Base-by-base conservation (phyloP, 2,329 filamentous ascomycete genomes). In the Aspergillus pseudoterreus region DNA sequence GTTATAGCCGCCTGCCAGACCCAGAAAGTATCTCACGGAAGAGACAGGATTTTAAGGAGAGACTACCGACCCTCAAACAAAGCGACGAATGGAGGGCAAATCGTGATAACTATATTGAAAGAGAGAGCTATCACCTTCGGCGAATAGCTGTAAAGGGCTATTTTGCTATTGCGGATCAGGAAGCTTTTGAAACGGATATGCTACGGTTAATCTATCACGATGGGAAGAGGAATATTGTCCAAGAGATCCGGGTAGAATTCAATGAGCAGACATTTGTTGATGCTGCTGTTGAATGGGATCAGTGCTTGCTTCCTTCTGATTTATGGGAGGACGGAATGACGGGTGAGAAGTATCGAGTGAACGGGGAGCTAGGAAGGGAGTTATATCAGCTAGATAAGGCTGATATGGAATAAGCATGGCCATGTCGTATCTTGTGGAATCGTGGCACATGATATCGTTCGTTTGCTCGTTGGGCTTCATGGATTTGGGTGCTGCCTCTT, bases 281-380 rank as follows among this genome's bases (percentile, higher is more conserved):
- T 36, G 12, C 43, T 42, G 17, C 14, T 38, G n/a, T 19, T 44
- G 10, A 32, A 43, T 43, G 39, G 49, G 15, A 43, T 3, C 6
- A 47, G 4, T 10, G 17, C 5, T 35, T 14, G 12, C 36, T 33
- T 19, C 44, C 49, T 4, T 35, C n/a, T 14, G 6, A 10, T 6
- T 17, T 51, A 21, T 47, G 19, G 8, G 44, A 51, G 12, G 44
- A 51, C 27, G 49, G 49, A 38, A 47, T 19, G 6, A 27, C 46
- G 30, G 45, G 43, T 22, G 49, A 51, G 12, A 43, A 12, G 24
- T 51, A 51, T 47, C 11, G 11, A 10, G 9, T 51, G 24, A 24
- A 22, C 38, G 27, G 9, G 17, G 17, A 47, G 49, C 15, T 38
- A 14, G 43, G 49, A 5, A 47, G 39, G 30, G 38, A 39, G 19